Percentiles rank a stretch among this genome's conserved stretches.
phyloP scores from a whole-genome alignment of 169 alveolate genomes.

The Plasmodium cynomolgi region DNA sequence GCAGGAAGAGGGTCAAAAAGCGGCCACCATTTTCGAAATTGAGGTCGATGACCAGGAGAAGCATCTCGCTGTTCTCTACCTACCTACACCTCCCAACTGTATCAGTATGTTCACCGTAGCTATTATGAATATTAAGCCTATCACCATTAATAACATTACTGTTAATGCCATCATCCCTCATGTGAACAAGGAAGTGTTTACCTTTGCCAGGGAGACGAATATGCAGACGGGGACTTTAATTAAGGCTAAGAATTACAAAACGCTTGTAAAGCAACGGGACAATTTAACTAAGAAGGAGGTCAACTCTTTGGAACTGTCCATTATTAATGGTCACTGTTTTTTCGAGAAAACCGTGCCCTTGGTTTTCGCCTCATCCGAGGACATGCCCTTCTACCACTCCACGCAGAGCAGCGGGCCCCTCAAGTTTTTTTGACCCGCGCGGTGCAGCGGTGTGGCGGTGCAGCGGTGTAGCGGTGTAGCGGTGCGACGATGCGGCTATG shows the following conservation, averaged over 20 bases:
- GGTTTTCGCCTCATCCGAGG: slow-evolving; percentile 42
- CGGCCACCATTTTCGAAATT: slow-evolving; percentile 25
- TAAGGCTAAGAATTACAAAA: slow-evolving; percentile 45
- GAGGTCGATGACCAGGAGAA: slow-evolving; percentile 50
- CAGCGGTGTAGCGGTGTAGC: neutral
- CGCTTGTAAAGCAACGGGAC: slow-evolving; percentile 69
- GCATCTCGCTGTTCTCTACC: slow-evolving; percentile 20
- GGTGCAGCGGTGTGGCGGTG: neutral
- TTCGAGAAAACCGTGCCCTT: slow-evolving; percentile 55
- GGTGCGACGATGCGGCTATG: neutral
- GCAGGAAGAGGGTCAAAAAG: neutral
- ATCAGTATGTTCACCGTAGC: slow-evolving; percentile 38
- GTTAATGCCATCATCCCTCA: slow-evolving; percentile 68
- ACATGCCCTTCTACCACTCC: slow-evolving; percentile 33
- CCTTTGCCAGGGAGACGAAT: slow-evolving; percentile 2
- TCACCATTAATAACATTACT: slow-evolving; percentile 45
- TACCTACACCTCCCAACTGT: neutral
- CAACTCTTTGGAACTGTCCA: slow-evolving; percentile 18
- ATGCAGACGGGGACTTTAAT: slow-evolving; percentile 49
- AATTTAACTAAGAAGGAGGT: slow-evolving; percentile 64
- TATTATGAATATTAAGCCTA: slow-evolving; percentile 45
- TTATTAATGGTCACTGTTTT: slow-evolving; percentile 35
- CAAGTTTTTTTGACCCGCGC: slow-evolving; percentile 8
- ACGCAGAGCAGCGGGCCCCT: slow-evolving; percentile 20
- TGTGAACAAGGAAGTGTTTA: slow-evolving; percentile 33